phyloP scores from a whole-genome alignment of 2,329 filamentous ascomycete species.

The Apiospora arundinis region DNA sequence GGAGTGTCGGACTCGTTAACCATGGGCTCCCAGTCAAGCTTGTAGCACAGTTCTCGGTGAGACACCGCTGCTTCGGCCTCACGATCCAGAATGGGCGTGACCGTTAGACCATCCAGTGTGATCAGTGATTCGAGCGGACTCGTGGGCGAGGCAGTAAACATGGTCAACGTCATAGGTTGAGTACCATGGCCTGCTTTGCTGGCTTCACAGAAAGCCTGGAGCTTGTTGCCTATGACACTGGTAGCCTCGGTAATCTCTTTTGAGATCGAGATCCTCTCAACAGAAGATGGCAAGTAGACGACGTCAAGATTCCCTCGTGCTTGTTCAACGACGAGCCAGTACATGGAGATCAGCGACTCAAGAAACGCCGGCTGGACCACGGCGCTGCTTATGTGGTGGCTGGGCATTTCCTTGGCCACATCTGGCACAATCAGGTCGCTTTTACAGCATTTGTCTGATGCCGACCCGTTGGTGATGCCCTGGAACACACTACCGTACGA shows the following conservation, averaged over 20 bases:
- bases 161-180: slow-evolving; percentile 43
- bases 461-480: slow-evolving; percentile 53
- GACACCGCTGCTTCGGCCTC: slow-evolving; percentile 38
- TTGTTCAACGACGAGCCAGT: slow-evolving; percentile 46
- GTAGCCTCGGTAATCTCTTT: slow-evolving; percentile 35
- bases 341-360: slow-evolving; percentile 49
- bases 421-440: slow-evolving; percentile 45
- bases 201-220: slow-evolving; percentile 46
- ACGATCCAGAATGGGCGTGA: slow-evolving; percentile 27
- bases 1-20: slow-evolving; percentile 40
- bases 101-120: slow-evolving; percentile 33
- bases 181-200: slow-evolving; percentile 37
- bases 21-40: slow-evolving; percentile 32
- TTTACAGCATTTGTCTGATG: slow-evolving; percentile 42
- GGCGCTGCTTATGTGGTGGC: slow-evolving; percentile 40
- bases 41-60: slow-evolving; percentile 32
- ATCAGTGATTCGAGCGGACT: slow-evolving; percentile 25
- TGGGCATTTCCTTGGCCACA: slow-evolving; percentile 48
- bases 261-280: slow-evolving; percentile 47
- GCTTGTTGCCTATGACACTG: slow-evolving; percentile 37
- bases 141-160: slow-evolving; percentile 36
- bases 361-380: slow-evolving; percentile 47
- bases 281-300: slow-evolving; percentile 51
- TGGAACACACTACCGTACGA: slow-evolving; percentile 28
- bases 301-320: slow-evolving; percentile 39